Evolutionary conservation across 2,329 filamentous ascomycete genomes (phyloP), one percentile per base, ranked within the genome.

Genomic region (Madurella fahalii): DNA sequence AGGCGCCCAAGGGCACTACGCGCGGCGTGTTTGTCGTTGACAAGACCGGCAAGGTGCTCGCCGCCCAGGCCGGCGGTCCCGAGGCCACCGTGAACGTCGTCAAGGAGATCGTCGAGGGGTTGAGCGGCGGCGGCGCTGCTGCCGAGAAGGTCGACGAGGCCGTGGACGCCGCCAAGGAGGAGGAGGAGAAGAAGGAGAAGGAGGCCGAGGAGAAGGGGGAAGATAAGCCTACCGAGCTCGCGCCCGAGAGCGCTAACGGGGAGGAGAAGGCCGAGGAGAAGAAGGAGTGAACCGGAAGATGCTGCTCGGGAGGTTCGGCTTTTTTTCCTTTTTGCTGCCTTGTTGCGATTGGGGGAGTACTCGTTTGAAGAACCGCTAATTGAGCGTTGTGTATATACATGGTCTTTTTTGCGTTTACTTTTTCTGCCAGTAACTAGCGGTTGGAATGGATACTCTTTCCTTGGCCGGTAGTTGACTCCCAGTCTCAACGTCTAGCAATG

Each of bases 1-100:
- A 96, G 76, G 71, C 77, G 8, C 87, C 88, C 44, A 89, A 84
- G 71, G 87, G 90, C 57, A 95, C 90, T 15, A 83, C 81, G 47
- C 85, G 94, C 59, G 94, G 93, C 61, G 90, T 97, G 40, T 95
- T 96, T 64, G 89, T 90, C 48, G 79, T 97, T 51, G 81, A 89
- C 71, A 95, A 94, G 77, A 69, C 79, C 20, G 92, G 91, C 55
- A 91, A 92, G 51, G 69, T 72, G 44, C 78, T 95, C 39, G 81
- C 88, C 17, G 80, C 84, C 37, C 81, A 93, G 73, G 71, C 85
- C 1, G 93, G 91, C 56, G 83, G 87, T 34, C 92, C 93, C 9
- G 84, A 83, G 56, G 85, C 80, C 9, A 96, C 93, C 5, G 80
- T 93, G 30, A 83, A 89, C 15, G 84, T 84, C 20, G 90, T 94